A percentile compares a stretch with the other conserved stretches of the same genome.
phyloP scores from a whole-genome alignment of 805 yeast species.

The Cyberlindnera xishuangbannaensis region DNA sequence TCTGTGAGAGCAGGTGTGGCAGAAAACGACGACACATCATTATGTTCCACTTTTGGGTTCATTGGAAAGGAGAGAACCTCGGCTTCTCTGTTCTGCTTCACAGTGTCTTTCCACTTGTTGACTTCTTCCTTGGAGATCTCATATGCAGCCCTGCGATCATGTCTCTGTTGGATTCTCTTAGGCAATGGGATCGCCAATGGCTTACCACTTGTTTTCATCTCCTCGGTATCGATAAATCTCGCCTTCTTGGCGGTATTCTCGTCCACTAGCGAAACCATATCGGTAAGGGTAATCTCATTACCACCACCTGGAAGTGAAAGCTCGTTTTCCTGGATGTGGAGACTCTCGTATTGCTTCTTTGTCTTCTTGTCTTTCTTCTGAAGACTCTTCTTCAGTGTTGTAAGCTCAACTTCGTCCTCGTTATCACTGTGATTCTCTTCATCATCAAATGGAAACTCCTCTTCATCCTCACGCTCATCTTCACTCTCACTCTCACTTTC shows the following conservation, averaged over 20 bases:
- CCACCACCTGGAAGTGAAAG: constrained; percentile 59
- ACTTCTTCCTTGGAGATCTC: constrained; percentile 85
- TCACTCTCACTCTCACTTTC: constrained; percentile 23
- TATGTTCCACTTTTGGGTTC: constrained; percentile 38
- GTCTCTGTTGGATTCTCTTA: constrained; percentile 73
- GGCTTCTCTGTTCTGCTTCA: constrained; percentile 72
- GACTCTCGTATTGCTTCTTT: constrained; percentile 45
- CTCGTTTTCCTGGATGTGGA: constrained; percentile 61
- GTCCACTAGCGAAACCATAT: constrained; percentile 67
- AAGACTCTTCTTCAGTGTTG: constrained; percentile 39
- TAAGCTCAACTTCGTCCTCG: constrained; percentile 48
- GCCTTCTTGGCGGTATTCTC: constrained; percentile 45
- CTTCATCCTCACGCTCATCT: constrained; percentile 23
- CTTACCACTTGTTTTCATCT: constrained; percentile 31
- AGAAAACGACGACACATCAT: constrained; percentile 50
- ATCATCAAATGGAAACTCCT: constrained; percentile 39
- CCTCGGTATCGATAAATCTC: constrained; percentile 35
- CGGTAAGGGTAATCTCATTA: constrained; percentile 55
- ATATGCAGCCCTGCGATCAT: constrained; percentile 86
- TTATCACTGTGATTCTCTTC: constrained; percentile 29
- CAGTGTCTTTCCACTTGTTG: constrained; percentile 81
- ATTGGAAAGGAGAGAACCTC: constrained; percentile 80
- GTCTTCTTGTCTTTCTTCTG: constrained; percentile 32
- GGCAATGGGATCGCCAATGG: constrained; percentile 81
- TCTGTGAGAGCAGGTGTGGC: constrained; percentile 42